Evolutionary conservation across 805 yeast genomes (phyloP), one percentile per base, ranked within the genome.

Genomic region (Lipomyces starkeyi): DNA sequence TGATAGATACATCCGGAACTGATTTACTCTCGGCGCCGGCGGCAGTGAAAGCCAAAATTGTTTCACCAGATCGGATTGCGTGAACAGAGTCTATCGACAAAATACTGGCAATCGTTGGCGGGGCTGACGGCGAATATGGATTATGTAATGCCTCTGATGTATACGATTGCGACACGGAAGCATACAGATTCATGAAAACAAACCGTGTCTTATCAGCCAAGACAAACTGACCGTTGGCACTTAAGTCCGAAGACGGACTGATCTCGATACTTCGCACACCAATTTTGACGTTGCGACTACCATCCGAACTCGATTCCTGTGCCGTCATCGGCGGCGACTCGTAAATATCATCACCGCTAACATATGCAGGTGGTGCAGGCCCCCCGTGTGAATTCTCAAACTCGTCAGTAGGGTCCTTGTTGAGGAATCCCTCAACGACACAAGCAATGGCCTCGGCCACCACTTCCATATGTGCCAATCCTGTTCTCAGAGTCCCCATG

Each of bases 401-500:
- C 2, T 59, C 63, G 20, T 59, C 61, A n/a, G 58, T 7, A 11
- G 32, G 13, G 25, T 27, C 53, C 17, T 43, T 69, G 25, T 25
- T 49, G 27, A 69, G 27, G 35, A 66, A 59, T 9, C 67, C 64
- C 2, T 69, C 63, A 11, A 66, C 34, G 13, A 63, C 37, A 29
- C 49, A 54, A 47, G 65, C 29, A 7, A 70, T 17, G 11, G 64
- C 65, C 9, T 53, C 54, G n/a, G 64, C 66, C 6, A 65, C 68
- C 14, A 17, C 49, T 20, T 68, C 71, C 37, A 68, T 22, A 47
- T 68, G 70, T 11, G 71, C 63, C 27, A 70, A 35, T 3, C 72
- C 71, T 0, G 64, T 47, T 34, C 61, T 63, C 17, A 64, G 20
- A 27, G 47, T 29, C 8, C 68, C 70, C 29, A 66, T 11, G 35